Evolutionary conservation across 352 stramenopile genomes (phyloP), one percentile per base, ranked within the genome.

Genomic region (Phytophthora sp.): DNA sequence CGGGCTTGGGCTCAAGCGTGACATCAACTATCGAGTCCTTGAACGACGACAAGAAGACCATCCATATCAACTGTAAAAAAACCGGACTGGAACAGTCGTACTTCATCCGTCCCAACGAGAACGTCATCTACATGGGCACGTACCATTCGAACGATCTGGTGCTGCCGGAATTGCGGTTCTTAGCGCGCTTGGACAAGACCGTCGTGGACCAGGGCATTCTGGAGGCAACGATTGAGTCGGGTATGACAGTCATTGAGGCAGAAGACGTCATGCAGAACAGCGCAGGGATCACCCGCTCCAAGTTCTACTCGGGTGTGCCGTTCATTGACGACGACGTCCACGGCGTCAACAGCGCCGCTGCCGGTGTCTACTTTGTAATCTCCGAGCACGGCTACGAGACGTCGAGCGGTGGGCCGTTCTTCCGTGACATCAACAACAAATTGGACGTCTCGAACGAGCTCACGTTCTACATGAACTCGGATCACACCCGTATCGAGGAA

Each of bases 391-490:
- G 63, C 30, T 86, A 83, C 66, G 78, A 87, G 46, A 79, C 64
- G 1, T 86, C 77, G 11, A 77, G 61, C 12, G 61, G 64, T 21
- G 77, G 77, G 0, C 77, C 77, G 26, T 86, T 84, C 66, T 84
- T 78, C 70, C 72, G 75, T 30, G 77, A 86, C 50, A 86, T 86
- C 56, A 86, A 86, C 66, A 83, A 86, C 69, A 73, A 86, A 55
- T 71, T 76, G 31, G 69, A 74, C 29, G 68, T 65, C 6, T 74
- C 73, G 1, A 86, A 86, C 29, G 77, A 86, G 54, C 70, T 86
- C 26, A 69, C 69, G 55, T 82, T 86, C 58, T 86, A 86, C 67
- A 84, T 86, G 77, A 79, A 82, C 52, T 86, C 77, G 64, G 77
- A 86, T 44, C 77, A 86, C 59, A 86, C 77, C 8, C 75, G 73